A percentile compares a stretch with the other conserved stretches of the same genome.
Evolutionary conservation across 257 asterid species (phyloP).

Genomic region (Thymus mandschuricus): DNA sequence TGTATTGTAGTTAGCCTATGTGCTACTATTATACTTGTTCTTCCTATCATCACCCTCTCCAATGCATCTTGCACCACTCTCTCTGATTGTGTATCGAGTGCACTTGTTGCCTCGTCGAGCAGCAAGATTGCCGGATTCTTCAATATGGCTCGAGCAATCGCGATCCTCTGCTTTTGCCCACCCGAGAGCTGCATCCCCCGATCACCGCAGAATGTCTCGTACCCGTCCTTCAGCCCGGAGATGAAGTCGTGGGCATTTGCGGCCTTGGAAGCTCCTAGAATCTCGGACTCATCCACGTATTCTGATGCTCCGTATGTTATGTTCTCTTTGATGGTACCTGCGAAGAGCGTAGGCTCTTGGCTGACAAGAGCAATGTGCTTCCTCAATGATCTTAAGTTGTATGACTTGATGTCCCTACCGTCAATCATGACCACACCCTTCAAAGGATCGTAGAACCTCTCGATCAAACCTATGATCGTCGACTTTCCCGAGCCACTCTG

Average conservation of each 20-base stretch:
- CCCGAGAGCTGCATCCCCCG: conserved; percentile 93
- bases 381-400: conserved; percentile 62
- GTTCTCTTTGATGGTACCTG: conserved; percentile 90
- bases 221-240: conserved; percentile 83
- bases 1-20: conserved; percentile 46
- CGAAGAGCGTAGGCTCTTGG: conserved; percentile 99
- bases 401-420: conserved; percentile 65
- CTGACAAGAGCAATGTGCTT: conserved; percentile 82
- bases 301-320: conserved; percentile 89
- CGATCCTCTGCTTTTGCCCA: conserved; percentile 91
- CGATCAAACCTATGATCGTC: conserved; percentile 67
- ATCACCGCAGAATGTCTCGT: conserved; percentile 76
- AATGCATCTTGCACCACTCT: conserved; percentile 91
- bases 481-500: conserved; percentile 96
- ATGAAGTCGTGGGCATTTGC: conserved; percentile 92
- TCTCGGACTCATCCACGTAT: conserved; percentile 71
- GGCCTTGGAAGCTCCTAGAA: conserved; percentile 59
- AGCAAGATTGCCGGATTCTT: conserved; percentile 83
- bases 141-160: conserved; percentile 89
- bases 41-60: conserved; percentile 86
- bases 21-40: conserved; percentile 88
- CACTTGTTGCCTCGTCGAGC: conserved; percentile 97
- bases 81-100: conserved; percentile 87
- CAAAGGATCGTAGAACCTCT: conserved; percentile 77
- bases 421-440: conserved; percentile 69